Evolutionary conservation across 2,329 filamentous ascomycete genomes (phyloP).

Genomic region (Stagonosporopsis cucurbitacearum): DNA sequence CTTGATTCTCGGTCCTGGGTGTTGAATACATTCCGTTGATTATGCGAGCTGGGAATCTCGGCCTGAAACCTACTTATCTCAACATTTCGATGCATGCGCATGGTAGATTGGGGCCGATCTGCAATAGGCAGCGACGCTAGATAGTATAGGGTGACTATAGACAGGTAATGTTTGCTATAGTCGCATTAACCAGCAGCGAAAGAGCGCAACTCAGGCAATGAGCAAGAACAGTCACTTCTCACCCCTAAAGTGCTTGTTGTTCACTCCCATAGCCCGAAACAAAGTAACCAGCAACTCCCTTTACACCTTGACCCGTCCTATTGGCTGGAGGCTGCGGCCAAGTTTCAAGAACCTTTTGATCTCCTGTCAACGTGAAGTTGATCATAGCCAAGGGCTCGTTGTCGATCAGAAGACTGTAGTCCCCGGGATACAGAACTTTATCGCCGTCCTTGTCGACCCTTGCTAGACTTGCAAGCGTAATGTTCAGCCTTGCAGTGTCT

Average conservation of each 20-base stretch:
- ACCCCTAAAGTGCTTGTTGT: constrained; percentile 5
- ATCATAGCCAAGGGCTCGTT: constrained; percentile 23
- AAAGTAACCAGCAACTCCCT: constrained; percentile 31
- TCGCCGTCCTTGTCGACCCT: constrained; percentile 60
- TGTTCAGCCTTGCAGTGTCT: constrained; percentile 46
- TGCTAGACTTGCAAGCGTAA: constrained; percentile 60
- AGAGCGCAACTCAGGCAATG: too few relatives aligned
- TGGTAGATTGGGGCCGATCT: neutral
- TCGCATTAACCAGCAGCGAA: too few relatives aligned
- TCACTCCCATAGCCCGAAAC: constrained; percentile 31
- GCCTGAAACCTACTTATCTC: neutral
- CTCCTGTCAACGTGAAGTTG: constrained; percentile 36
- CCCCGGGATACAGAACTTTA: constrained; percentile 61
- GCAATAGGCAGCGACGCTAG: neutral
- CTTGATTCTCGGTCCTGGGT: neutral
- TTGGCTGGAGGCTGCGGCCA: constrained; percentile 40
- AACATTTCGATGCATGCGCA: neutral
- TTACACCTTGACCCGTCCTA: constrained; percentile 27
- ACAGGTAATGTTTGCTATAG: too few relatives aligned
- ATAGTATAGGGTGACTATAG: too few relatives aligned
- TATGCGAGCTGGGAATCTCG: neutral
- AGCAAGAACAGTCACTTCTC: too few relatives aligned
- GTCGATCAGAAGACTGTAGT: constrained; percentile 50
- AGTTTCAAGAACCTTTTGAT: constrained; percentile 29
- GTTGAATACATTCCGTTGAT: neutral